phyloP scores from a whole-genome alignment of 2,329 filamentous ascomycete species.

The Diaporthe aspalathi region DNA sequence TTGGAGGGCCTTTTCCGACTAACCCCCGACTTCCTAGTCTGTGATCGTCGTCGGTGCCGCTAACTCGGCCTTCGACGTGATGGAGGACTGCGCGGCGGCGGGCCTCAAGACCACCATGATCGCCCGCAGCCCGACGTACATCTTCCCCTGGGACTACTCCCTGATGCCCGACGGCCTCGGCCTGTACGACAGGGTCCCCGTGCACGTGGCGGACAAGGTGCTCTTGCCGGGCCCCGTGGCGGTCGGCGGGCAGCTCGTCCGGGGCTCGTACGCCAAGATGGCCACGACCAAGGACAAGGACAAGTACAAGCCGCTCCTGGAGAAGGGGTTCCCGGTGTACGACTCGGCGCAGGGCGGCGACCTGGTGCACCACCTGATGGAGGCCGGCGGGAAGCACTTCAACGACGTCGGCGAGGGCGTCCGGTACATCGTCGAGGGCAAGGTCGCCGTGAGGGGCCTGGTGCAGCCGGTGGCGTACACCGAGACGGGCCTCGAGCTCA shows the following conservation, averaged over 20 bases:
- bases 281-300: conserved; percentile 47
- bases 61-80: conserved; percentile 56
- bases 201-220: conserved; percentile 43
- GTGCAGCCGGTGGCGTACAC: conserved; percentile 49
- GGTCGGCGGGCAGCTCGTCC: conserved; percentile 43
- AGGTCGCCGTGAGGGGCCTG: conserved; percentile 46
- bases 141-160: conserved; percentile 49
- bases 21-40: conserved; percentile 35
- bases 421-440: conserved; percentile 48
- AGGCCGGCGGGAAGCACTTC: conserved; percentile 54
- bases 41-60: conserved; percentile 53
- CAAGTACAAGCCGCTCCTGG: conserved; percentile 49
- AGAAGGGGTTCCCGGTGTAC: conserved; percentile 51
- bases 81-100: conserved; percentile 48
- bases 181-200: conserved; percentile 45
- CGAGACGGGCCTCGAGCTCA: conserved; percentile 47
- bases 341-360: conserved; percentile 45
- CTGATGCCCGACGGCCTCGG: conserved; percentile 45
- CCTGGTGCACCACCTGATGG: conserved; percentile 50
- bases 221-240: conserved; percentile 40
- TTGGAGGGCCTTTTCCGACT: conserved; percentile 13
- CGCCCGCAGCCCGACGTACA: conserved; percentile 50
- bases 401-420: conserved; percentile 51
- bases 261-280: conserved; percentile 42
- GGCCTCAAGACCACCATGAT: conserved; percentile 50